A percentile compares a stretch with the other conserved stretches of the same genome.
Evolutionary conservation across 306 rosid genomes (phyloP).

Genomic region (Castanea sativa): DNA sequence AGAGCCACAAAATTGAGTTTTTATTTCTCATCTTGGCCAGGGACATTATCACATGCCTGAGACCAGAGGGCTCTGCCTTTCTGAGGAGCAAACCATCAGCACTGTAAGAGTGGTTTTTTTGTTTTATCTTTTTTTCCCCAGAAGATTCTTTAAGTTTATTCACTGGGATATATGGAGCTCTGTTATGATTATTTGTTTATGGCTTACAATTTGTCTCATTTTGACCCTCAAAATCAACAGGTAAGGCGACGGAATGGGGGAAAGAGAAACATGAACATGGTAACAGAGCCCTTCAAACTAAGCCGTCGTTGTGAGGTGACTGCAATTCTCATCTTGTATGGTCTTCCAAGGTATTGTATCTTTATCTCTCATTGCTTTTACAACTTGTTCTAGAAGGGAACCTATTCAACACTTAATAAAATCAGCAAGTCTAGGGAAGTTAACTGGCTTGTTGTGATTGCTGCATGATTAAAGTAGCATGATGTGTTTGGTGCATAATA

Average conservation of each 20-base stretch:
- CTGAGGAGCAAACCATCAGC: slow-evolving; percentile 69
- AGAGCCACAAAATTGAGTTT: neutral
- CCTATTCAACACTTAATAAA: slow-evolving; percentile 4
- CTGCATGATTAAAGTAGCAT: too few relatives aligned
- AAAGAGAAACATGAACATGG: slow-evolving; percentile 35
- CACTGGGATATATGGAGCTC: slow-evolving; percentile 21
- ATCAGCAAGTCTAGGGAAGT: neutral
- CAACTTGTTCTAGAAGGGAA: slow-evolving; percentile 8
- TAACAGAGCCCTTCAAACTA: slow-evolving; percentile 57
- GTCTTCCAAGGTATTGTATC: slow-evolving; percentile 83
- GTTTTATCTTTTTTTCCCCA: too few relatives aligned
- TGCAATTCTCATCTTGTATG: slow-evolving; percentile 85
- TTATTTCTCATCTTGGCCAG: slow-evolving; percentile 22
- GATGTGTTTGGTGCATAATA: too few relatives aligned
- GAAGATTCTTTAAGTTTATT: neutral
- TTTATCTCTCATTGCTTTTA: slow-evolving; percentile 14
- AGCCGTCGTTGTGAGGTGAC: slow-evolving; percentile 91
- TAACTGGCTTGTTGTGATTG: too few relatives aligned
- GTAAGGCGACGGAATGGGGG: slow-evolving; percentile 45
- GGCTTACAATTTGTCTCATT: neutral
- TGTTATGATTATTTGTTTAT: slow-evolving; percentile 14
- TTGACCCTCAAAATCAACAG: slow-evolving; percentile 25
- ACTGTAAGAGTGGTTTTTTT: slow-evolving; percentile 34
- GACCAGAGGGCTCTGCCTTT: slow-evolving; percentile 70
- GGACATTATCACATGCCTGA: slow-evolving; percentile 64